These are phyloP conservation scores for Metschnikowia kunwiensis DNA, from an alignment of 805 yeast species.

Conservation along the genomic window DNA sequence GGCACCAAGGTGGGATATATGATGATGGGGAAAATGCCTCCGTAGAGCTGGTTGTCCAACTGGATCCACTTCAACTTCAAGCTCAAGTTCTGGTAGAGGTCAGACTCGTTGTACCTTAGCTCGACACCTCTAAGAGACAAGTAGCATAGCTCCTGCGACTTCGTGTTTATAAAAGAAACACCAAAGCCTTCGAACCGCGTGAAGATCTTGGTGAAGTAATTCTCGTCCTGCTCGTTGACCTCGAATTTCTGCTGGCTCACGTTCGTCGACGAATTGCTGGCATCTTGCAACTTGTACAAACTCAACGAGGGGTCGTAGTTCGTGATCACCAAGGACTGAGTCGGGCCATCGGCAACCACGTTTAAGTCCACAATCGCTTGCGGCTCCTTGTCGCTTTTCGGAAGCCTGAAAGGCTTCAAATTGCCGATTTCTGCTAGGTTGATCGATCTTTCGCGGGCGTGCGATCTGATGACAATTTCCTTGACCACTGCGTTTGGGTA, in stretches of 20 bases:
- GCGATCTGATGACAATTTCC: slow-evolving; percentile 70
- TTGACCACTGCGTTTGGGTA: slow-evolving; percentile 87
- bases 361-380: slow-evolving; percentile 72
- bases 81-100: slow-evolving; percentile 74
- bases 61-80: slow-evolving; percentile 92
- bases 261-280: slow-evolving; percentile 25
- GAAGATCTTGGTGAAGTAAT: slow-evolving; percentile 49
- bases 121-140: slow-evolving; percentile 81
- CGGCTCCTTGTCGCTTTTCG: slow-evolving; percentile 40
- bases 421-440: slow-evolving; percentile 93
- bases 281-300: slow-evolving; percentile 55
- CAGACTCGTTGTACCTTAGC: slow-evolving; percentile 76
- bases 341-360: slow-evolving; percentile 95
- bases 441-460: slow-evolving; percentile 70
- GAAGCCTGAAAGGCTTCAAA: slow-evolving; percentile 78
- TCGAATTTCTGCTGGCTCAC: slow-evolving; percentile 50
- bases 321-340: slow-evolving; percentile 81
- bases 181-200: slow-evolving; percentile 83
- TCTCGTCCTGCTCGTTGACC: slow-evolving; percentile 50
- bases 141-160: slow-evolving; percentile 76
- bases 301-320: slow-evolving; percentile 78
- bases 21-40: slow-evolving; percentile 83
- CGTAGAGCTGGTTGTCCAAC: slow-evolving; percentile 86
- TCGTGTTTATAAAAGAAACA: slow-evolving; percentile 71
- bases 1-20: slow-evolving; percentile 89